phyloP scores from a whole-genome alignment of 2,329 filamentous ascomycete genomes.

The Aspergillus ustus region DNA sequence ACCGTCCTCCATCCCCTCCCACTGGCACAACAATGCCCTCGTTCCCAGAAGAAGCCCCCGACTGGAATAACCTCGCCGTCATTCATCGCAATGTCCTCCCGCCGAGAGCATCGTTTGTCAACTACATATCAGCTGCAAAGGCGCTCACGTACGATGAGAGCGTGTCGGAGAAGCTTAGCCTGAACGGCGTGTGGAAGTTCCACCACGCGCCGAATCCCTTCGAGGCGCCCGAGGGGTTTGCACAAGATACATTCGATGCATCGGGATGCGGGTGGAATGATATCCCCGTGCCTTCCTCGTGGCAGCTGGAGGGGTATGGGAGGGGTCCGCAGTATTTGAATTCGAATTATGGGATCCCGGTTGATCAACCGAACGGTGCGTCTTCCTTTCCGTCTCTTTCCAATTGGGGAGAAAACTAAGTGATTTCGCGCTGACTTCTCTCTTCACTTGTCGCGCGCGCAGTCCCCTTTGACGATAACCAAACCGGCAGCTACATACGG shows the following conservation, averaged over 20 bases:
- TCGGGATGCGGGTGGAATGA: conserved; percentile 9
- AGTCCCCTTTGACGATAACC: conserved; percentile 63
- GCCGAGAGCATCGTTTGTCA: conserved; percentile 61
- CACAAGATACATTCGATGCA: not conserved
- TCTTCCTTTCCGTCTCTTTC: not conserved
- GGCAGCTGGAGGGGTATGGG: conserved; percentile 72
- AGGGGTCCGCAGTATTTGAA: conserved; percentile 71
- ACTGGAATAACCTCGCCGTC: conserved; percentile 35
- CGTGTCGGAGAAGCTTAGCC: conserved; percentile 50
- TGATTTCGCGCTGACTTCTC: too few relatives aligned
- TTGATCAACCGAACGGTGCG: conserved; percentile 60
- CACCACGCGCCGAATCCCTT: not conserved
- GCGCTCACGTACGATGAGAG: conserved; percentile 38
- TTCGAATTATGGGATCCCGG: conserved; percentile 67
- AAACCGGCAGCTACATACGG: conserved; percentile 66
- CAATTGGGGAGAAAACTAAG: not conserved
- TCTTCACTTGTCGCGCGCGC: not conserved
- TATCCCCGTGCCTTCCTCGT: conserved; percentile 68
- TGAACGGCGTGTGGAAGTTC: not conserved
- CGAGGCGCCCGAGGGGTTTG: not conserved
- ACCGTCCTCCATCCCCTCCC: too few relatives aligned
- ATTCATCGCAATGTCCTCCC: conserved; percentile 60
- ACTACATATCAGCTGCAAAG: conserved; percentile 27
- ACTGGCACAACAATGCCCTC: not conserved
- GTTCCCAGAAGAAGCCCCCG: not conserved